A percentile compares a stretch with the other conserved stretches of the same genome.
phyloP scores from a whole-genome alignment of 2,329 filamentous ascomycete species.

The Diplodia mutila region DNA sequence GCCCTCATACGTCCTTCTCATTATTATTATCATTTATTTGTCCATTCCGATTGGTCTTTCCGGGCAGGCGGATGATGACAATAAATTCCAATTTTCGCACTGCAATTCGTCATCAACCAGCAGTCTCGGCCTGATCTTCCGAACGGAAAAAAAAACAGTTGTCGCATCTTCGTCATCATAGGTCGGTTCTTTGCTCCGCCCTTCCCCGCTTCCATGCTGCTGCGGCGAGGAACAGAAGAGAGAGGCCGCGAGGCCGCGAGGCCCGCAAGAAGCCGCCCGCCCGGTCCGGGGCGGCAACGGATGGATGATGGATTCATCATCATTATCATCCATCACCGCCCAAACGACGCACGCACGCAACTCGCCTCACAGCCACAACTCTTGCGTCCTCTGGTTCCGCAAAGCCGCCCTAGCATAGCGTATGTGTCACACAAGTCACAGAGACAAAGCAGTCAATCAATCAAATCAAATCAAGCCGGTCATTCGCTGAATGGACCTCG shows the following conservation, averaged over 20 bases:
- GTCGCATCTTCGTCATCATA: not conserved
- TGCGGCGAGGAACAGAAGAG: no score
- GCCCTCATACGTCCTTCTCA: no score
- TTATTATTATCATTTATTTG: not conserved
- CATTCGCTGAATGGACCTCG: not conserved
- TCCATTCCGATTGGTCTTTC: not conserved
- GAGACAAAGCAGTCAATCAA: not conserved
- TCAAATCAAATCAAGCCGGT: not conserved
- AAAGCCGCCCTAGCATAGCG: no score
- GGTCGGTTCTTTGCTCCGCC: no score
- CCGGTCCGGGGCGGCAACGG: no score
- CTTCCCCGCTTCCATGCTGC: no score
- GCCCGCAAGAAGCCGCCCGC: not conserved
- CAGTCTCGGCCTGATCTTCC: not conserved
- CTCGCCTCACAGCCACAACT: no score
- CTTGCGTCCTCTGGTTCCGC: no score
- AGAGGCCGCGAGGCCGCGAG: not conserved
- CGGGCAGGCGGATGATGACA: not conserved
- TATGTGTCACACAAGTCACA: not conserved
- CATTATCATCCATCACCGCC: no score
- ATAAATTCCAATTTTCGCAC: not conserved
- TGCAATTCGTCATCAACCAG: not conserved
- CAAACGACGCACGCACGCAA: no score
- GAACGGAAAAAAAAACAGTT: not conserved
- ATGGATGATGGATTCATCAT: no score